Evolutionary conservation across 805 yeast genomes (phyloP).

Genomic region (Candida xyloterini): DNA sequence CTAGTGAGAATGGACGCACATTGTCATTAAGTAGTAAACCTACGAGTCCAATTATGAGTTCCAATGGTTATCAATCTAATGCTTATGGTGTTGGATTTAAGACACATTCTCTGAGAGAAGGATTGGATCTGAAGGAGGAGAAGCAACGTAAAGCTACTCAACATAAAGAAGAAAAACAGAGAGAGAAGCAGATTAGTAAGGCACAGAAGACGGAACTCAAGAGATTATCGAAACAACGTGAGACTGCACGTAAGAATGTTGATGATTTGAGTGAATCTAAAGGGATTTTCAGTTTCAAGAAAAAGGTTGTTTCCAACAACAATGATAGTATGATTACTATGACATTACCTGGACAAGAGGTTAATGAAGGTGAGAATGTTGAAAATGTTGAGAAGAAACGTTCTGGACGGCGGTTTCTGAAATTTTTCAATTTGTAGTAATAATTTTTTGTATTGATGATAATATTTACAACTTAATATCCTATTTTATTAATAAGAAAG

Average conservation of each 20-base stretch:
- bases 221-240: conserved; percentile 25
- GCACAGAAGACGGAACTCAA: conserved; percentile 25
- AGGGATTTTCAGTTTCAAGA: conserved; percentile 12
- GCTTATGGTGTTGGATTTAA: conserved; percentile 30
- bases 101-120: conserved; percentile 30
- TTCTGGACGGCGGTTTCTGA: conserved; percentile 26
- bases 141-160: conserved; percentile 15
- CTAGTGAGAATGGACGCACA: conserved; percentile 3
- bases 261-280: conserved; percentile 11
- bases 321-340: conserved; percentile 4
- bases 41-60: neutral
- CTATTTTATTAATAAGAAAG: neutral
- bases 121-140: conserved; percentile 15
- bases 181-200: conserved; percentile 22
- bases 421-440: conserved; percentile 27
- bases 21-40: conserved; percentile 7
- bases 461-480: neutral
- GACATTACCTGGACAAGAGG: conserved; percentile 6
- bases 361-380: conserved; percentile 1
- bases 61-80: conserved; percentile 25
- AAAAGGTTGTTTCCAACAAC: neutral
- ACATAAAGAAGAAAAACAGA: conserved; percentile 22
- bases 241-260: conserved; percentile 20
- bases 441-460: neutral
- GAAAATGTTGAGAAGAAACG: conserved; percentile 8